Evolutionary conservation across 2,329 filamentous ascomycete genomes (phyloP), one percentile per base, ranked within the genome.

Genomic region (Cladophialophora bantiana): DNA sequence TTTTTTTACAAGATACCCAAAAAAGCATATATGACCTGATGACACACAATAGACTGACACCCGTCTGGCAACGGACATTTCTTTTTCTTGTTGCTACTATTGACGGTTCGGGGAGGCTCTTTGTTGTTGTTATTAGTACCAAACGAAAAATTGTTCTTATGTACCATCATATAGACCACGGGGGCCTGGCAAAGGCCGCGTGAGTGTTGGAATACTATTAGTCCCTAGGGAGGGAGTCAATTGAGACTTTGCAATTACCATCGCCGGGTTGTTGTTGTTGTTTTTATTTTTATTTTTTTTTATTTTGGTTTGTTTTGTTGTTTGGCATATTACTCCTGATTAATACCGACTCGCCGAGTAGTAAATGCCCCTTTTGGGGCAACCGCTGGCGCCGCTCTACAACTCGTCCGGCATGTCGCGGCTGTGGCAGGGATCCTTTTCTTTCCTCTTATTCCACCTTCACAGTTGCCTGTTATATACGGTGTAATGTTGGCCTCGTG

Each of bases 1-100:
- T 54, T 68, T 70, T 68, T 35, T 10, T 42, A 59, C 62, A 38
- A 67, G 68, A 71, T 70, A 70, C 70, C 70, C 66, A 42, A 68
- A 70, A 70, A 70, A 68, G 64, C 67, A 65, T 63, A 70, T 58
- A 71, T 69, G 70, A 71, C 66, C 62, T 62, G 64, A 71, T 69
- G 70, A 70, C 63, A 36, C 50, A 62, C 40, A 64, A 54, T 69
- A 71, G 69, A 71, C 50, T 62, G 48, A 50, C 64, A 64, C 45
- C 52, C 59, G 70, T 71, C 70, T 68, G 70, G 70, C 70, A 68
- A 71, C 68, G 62, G 70, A 71, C 68, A 64, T 63, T 34, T 67
- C 56, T 69, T 62, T 45, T 57, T 58, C 67, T 40, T 67, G 62
- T 40, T 61, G 64, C 55, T 50, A 61, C 42, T 36, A 35, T 52